Percentiles rank a stretch among this genome's conserved stretches.
These are phyloP conservation scores for Brassica hybrid DNA, from an alignment of 441 rosid species.

Conservation along the genomic window DNA sequence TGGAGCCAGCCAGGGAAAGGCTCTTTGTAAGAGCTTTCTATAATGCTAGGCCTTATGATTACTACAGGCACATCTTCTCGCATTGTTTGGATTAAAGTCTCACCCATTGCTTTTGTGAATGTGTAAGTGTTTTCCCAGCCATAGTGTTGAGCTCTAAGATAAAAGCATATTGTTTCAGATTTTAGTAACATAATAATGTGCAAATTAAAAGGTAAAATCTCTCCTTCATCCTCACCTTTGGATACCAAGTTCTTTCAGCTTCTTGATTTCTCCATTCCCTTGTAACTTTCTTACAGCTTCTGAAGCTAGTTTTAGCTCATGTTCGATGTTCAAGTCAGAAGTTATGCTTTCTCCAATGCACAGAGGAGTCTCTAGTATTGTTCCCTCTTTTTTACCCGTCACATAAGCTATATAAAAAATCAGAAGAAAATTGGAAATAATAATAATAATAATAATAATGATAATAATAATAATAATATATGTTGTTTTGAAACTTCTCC, in stretches of 20 bases:
- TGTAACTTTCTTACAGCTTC: conserved; percentile 17
- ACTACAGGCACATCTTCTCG: conserved; percentile 42
- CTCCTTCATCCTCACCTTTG: conserved; percentile 24
- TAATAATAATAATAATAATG: no score
- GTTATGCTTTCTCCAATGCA: conserved; percentile 25
- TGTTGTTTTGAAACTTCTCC: no score
- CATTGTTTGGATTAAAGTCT: conserved; percentile 17
- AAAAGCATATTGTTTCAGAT: background rate
- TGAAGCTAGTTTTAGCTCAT: conserved; percentile 44
- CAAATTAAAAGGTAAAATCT: background rate
- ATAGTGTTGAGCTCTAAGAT: conserved; percentile 41
- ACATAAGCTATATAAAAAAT: conserved; percentile 44
- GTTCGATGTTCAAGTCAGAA: conserved; percentile 32
- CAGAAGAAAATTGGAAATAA: no score
- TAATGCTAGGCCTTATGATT: conserved; percentile 4
- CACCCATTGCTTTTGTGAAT: conserved; percentile 52
- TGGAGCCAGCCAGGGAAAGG: conserved; percentile 59
- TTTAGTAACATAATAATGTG: background rate
- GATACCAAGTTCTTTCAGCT: conserved; percentile 33
- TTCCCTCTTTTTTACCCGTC: conserved; percentile 46
- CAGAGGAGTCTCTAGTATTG: conserved; percentile 42
- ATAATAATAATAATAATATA: no score
- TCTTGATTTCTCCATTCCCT: conserved; percentile 20
- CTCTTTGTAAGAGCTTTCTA: conserved; percentile 45
- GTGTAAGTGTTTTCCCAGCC: conserved; percentile 47